These are phyloP conservation scores for Kondoa malvinella DNA, from an alignment of 768 basidiomycete genomes.

Conservation along the genomic window DNA sequence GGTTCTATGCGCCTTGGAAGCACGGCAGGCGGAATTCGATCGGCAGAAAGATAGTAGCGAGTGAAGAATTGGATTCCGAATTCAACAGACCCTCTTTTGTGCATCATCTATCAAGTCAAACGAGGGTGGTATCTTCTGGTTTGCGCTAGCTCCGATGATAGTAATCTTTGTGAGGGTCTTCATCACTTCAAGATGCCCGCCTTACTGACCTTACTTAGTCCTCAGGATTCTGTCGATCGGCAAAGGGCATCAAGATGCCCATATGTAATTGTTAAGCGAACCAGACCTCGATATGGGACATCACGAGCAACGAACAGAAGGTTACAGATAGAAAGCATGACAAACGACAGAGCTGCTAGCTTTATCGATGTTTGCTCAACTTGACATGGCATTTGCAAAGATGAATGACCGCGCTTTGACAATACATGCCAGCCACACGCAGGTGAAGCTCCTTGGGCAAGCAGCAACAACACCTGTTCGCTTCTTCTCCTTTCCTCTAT, in stretches of 20 bases:
- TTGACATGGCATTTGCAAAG: too few relatives aligned
- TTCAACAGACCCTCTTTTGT: neutral
- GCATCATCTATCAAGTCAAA: neutral
- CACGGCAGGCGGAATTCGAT: neutral
- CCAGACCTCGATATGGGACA: neutral
- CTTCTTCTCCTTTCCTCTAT: too few relatives aligned
- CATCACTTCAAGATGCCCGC: neutral
- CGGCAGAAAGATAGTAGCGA: neutral
- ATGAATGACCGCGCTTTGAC: too few relatives aligned
- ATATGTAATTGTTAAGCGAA: neutral
- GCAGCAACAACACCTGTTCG: too few relatives aligned
- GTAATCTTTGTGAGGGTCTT: neutral
- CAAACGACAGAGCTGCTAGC: too few relatives aligned
- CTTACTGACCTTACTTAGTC: neutral
- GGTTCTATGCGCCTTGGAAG: neutral
- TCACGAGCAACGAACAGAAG: too few relatives aligned
- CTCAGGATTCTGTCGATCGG: neutral
- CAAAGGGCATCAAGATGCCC: neutral
- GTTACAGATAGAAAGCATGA: too few relatives aligned
- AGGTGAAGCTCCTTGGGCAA: too few relatives aligned
- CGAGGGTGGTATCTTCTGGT: neutral
- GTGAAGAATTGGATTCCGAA: neutral
- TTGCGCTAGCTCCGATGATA: neutral
- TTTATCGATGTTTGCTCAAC: too few relatives aligned
- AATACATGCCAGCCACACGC: too few relatives aligned